A percentile compares a stretch with the other conserved stretches of the same genome.
These are phyloP conservation scores for Microbotryum scabiosae DNA, from an alignment of 1,284 basidiomycete genomes.

Conservation along the genomic window DNA sequence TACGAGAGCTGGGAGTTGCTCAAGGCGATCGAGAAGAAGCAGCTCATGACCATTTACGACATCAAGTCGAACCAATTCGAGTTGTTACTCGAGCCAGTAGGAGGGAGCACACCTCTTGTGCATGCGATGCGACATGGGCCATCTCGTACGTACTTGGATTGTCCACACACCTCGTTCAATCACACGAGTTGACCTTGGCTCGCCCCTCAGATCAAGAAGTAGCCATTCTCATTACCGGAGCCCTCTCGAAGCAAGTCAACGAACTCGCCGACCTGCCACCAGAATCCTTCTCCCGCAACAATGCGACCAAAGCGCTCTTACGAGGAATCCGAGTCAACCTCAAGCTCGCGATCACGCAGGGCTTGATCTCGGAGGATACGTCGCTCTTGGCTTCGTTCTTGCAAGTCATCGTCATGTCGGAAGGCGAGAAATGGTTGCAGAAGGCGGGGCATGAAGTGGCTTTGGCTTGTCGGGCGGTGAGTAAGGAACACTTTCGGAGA, in stretches of 20 bases:
- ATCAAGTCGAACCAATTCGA: constrained; percentile 18
- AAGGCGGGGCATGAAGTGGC: constrained; percentile 27
- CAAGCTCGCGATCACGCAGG: constrained; percentile 31
- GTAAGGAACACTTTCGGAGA: too few relatives aligned
- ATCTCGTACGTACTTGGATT: constrained; percentile 11
- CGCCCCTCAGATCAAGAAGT: constrained; percentile 25
- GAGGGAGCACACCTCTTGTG: constrained; percentile 18
- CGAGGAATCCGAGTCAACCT: constrained; percentile 32
- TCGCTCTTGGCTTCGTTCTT: constrained; percentile 31
- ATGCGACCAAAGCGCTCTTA: constrained; percentile 14
- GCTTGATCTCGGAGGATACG: constrained; percentile 25
- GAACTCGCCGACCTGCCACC: constrained; percentile 31
- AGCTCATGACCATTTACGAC: constrained; percentile 21
- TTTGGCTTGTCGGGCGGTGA: constrained; percentile 22
- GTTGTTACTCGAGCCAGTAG: constrained; percentile 10
- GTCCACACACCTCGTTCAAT: too few relatives aligned
- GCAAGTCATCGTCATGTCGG: constrained; percentile 34
- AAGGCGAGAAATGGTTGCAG: constrained; percentile 30
- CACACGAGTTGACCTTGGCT: background rate
- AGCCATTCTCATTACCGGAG: constrained; percentile 29
- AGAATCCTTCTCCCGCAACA: constrained; percentile 1
- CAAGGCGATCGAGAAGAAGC: constrained; percentile 23
- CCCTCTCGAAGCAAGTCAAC: constrained; percentile 31
- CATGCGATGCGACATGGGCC: constrained; percentile 21
- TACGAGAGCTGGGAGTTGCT: constrained; percentile 22